Evolutionary conservation across 257 asterid genomes (phyloP).

Genomic region (Lavandula angustifolia): DNA sequence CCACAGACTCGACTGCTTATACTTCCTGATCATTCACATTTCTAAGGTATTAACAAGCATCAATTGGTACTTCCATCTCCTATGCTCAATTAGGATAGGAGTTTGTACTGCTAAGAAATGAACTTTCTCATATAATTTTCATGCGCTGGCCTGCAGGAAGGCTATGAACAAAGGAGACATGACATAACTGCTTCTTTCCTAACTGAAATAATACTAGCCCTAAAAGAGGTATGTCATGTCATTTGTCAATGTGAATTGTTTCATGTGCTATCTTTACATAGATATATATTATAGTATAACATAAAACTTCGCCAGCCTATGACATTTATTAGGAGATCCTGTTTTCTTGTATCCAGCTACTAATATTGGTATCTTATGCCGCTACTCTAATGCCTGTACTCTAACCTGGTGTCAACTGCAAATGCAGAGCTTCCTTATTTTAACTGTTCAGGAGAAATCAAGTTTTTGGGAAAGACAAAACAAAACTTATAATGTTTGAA

Average conservation of each 20-base stretch:
- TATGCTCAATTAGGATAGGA: constrained; percentile 9
- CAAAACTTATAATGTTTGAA: neutral
- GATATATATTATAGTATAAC: neutral
- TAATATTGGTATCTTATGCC: constrained; percentile 2
- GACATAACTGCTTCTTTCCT: constrained; percentile 65
- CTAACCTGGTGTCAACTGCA: too few species aligned
- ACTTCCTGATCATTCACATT: constrained; percentile 68
- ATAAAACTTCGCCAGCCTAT: constrained; percentile 5
- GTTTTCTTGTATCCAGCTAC: neutral
- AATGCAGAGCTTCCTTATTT: neutral
- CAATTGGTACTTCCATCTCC: constrained; percentile 9
- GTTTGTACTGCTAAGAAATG: constrained; percentile 9
- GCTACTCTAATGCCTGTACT: neutral
- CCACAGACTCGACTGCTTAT: constrained; percentile 85
- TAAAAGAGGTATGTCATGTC: constrained; percentile 70
- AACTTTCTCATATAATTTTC: constrained; percentile 19
- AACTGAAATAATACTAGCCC: constrained; percentile 83
- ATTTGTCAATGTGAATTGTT: constrained; percentile 15
- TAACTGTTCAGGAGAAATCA: neutral
- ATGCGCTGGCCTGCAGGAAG: constrained; percentile 52
- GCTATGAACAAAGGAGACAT: constrained; percentile 55
- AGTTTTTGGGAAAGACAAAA: neutral
- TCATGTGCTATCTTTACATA: constrained; percentile 14
- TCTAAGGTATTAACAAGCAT: constrained; percentile 61
- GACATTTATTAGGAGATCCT: neutral